A percentile compares a stretch with the other conserved stretches of the same genome.
Conservation (phyloP, 2,329 filamentous ascomycete genomes). For the Paecilomyces sp. region DNA sequence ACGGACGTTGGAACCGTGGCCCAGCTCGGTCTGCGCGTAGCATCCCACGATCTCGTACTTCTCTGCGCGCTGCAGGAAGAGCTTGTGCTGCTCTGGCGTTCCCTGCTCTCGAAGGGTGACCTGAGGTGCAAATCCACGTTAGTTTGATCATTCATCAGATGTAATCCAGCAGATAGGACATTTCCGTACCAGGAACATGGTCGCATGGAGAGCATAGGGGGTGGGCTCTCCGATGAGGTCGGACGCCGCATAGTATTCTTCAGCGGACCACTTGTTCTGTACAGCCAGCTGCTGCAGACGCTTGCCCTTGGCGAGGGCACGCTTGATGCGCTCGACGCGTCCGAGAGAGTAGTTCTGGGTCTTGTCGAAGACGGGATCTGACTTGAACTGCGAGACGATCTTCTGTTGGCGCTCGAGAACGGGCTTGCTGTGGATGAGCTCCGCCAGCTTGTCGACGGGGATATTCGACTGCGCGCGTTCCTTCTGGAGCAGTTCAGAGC, state of each 20-base stretch:
- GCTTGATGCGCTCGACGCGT: conserved; percentile 61
- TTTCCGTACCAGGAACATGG: conserved; percentile 56
- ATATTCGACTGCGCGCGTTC: conserved; percentile 63
- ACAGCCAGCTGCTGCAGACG: conserved; percentile 58
- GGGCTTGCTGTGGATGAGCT: conserved; percentile 63
- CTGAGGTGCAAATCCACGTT: conserved; percentile 20
- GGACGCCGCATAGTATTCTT: conserved; percentile 59
- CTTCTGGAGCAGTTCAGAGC: conserved; percentile 59
- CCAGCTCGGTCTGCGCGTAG: conserved; percentile 74
- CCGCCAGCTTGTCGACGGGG: conserved; percentile 59
- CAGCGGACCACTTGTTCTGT: conserved; percentile 59
- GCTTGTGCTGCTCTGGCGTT: conserved; percentile 64
- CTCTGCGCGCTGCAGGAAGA: conserved; percentile 62
- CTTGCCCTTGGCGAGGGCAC: conserved; percentile 64
- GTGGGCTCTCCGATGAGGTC: conserved; percentile 66
- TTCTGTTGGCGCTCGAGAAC: conserved; percentile 53
- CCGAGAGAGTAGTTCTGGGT: conserved; percentile 69
- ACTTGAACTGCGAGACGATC: conserved; percentile 58
- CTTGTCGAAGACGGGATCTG: conserved; percentile 69
- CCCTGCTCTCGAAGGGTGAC: conserved; percentile 42
- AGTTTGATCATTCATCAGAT: too few species aligned
- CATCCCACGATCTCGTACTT: conserved; percentile 69
- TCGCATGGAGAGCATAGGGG: conserved; percentile 65
- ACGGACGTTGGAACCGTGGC: conserved; percentile 70
- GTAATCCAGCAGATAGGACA: neutral